phyloP scores from a whole-genome alignment of 257 asterid genomes.

The Striga asiatica region DNA sequence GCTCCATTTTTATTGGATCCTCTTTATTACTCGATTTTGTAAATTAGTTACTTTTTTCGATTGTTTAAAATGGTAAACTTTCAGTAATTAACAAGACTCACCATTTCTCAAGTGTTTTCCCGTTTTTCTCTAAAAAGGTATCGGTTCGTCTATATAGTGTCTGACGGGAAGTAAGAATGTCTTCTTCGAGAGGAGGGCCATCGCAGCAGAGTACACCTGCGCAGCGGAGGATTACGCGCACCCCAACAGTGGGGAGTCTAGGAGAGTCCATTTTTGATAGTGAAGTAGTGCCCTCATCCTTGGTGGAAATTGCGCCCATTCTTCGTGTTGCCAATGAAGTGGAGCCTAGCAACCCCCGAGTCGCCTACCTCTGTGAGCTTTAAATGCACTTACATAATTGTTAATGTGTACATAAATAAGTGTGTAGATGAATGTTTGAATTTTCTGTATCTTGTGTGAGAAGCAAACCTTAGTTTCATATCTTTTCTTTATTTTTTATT shows the following conservation, averaged over 20 bases:
- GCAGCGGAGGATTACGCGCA: conserved; percentile 75
- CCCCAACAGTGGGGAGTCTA: conserved; percentile 75
- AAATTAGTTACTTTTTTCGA: neutral
- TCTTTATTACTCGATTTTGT: neutral
- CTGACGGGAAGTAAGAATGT: conserved; percentile 28
- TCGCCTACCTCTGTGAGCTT: conserved; percentile 79
- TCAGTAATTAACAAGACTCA: too few species aligned
- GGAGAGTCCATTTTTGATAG: conserved; percentile 85
- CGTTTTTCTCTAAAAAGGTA: neutral
- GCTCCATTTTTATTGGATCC: neutral
- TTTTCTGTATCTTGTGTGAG: neutral
- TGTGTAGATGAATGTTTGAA: neutral
- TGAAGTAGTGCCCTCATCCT: conserved; percentile 89
- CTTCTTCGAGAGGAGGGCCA: conserved; percentile 53
- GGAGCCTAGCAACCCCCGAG: conserved; percentile 85
- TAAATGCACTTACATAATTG: neutral
- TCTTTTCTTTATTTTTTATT: neutral
- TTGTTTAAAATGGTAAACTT: neutral
- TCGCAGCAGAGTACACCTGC: conserved; percentile 40
- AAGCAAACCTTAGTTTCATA: neutral
- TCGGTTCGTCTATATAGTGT: conserved; percentile 9
- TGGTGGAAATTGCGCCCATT: conserved; percentile 88
- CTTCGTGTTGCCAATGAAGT: conserved; percentile 98
- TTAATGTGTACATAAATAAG: neutral
- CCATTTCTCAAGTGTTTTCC: neutral